Evolutionary conservation across 2,329 filamentous ascomycete genomes (phyloP).

Genomic region (Diplodia sapinea): DNA sequence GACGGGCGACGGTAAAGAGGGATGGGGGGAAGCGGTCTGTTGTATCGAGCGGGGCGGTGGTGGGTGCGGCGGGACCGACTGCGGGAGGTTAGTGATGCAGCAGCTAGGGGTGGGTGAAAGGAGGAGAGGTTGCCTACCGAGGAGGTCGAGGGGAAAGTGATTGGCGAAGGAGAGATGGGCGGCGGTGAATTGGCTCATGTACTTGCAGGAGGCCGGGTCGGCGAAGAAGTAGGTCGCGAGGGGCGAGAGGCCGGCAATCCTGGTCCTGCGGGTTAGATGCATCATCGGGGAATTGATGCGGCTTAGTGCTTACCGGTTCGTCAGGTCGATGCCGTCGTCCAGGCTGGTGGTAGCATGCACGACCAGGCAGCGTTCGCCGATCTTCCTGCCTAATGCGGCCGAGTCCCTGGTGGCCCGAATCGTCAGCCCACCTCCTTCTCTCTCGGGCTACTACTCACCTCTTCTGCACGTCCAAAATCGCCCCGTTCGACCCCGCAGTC

Average conservation of each 20-base stretch:
- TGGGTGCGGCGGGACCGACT: slow-evolving; percentile 49
- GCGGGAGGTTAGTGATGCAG: not conserved
- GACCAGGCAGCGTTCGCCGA: slow-evolving; percentile 51
- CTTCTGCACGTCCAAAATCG: slow-evolving; percentile 8
- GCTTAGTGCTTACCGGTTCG: slow-evolving; percentile 38
- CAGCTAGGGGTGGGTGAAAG: slow-evolving; percentile 34
- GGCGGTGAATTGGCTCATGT: slow-evolving; percentile 63
- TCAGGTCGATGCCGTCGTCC: slow-evolving; percentile 61
- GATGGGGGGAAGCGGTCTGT: slow-evolving; percentile 49
- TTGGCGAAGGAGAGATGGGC: slow-evolving; percentile 61
- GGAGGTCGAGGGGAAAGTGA: slow-evolving; percentile 63
- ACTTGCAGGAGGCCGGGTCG: slow-evolving; percentile 59
- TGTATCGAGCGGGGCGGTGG: slow-evolving; percentile 38
- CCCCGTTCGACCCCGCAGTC: slow-evolving; percentile 25
- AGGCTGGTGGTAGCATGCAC: slow-evolving; percentile 58
- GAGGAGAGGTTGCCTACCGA: slow-evolving; percentile 40
- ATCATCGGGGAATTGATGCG: not conserved
- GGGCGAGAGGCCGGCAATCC: slow-evolving; percentile 38
- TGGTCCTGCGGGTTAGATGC: slow-evolving; percentile 5
- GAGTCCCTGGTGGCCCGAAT: slow-evolving; percentile 25
- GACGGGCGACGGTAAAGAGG: slow-evolving; percentile 55
- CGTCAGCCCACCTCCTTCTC: no score
- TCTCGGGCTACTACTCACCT: slow-evolving; percentile 9
- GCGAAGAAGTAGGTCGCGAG: slow-evolving; percentile 62
- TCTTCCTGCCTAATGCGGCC: slow-evolving; percentile 42